Percentiles rank a stretch among this genome's conserved stretches.
Evolutionary conservation across 2,329 filamentous ascomycete species (phyloP).

Genomic region (Sporothrix pseudoabietina): DNA sequence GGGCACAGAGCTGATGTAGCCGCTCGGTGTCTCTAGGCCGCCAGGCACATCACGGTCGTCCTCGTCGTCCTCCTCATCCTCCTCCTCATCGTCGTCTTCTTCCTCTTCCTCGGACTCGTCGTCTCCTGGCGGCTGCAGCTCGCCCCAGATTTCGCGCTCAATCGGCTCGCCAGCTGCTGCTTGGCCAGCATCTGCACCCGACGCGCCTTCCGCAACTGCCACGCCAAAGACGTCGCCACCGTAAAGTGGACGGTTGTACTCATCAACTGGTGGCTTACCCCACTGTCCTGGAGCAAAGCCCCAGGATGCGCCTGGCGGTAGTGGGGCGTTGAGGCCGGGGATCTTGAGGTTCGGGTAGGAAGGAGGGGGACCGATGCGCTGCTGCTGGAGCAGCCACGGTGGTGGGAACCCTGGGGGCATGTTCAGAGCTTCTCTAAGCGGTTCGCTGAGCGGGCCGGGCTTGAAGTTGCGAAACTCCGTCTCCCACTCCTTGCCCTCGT

Average conservation of each 20-base stretch:
- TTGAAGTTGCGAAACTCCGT: conserved; percentile 89
- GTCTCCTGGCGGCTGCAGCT: conserved; percentile 78
- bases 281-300: conserved; percentile 94
- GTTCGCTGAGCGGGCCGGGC: conserved; percentile 85
- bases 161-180: conserved; percentile 69
- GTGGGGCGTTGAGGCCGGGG: conserved; percentile 89
- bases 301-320: conserved; percentile 86
- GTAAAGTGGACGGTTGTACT: conserved; percentile 86
- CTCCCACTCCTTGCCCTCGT: conserved; percentile 97
- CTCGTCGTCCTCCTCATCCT: conserved; percentile 71
- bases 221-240: conserved; percentile 95
- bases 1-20: conserved; percentile 76
- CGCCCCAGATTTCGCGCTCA: conserved; percentile 88
- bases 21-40: conserved; percentile 78
- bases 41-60: conserved; percentile 60
- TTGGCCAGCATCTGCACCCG: conserved; percentile 36
- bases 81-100: conserved; percentile 62
- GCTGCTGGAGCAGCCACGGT: conserved; percentile 96
- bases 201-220: conserved; percentile 45
- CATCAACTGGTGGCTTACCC: conserved; percentile 93
- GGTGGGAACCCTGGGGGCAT: conserved; percentile 92
- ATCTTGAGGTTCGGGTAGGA: conserved; percentile 96
- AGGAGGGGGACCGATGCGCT: conserved; percentile 88
- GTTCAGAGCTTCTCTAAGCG: conserved; percentile 86
- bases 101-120: conserved; percentile 71